Base-by-base conservation (phyloP, 305 asterid genomes). In the Fraxinus velutina region DNA sequence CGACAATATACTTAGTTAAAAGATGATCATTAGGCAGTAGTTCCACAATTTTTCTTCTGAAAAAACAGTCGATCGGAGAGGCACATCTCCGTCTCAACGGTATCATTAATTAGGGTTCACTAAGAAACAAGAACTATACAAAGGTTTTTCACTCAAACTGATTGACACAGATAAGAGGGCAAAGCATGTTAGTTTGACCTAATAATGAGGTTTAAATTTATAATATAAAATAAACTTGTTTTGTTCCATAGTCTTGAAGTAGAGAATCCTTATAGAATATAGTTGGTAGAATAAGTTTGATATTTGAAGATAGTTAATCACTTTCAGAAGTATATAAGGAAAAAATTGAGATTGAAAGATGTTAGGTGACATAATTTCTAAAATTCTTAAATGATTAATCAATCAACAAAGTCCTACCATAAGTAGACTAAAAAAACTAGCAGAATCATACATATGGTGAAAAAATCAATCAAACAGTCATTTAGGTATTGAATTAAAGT, bases 311-410 rank as follows among this genome's bases (percentile, higher is more conserved):
- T 47, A 47, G 57, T 13, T 13, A 13, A 13, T 13, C 57, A 13
- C 6, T 47, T 13, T 13, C 19, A 3, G 0, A 47, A 3, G 4
- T 44, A 47, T 47, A 47, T 3, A 47, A n/a, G 57, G 57, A 47
- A 47, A 13, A 47, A 47, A 24, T 13, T 47, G 6, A 47, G 57
- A 47, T 13, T 13, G 57, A 47, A 47, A 47, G 55, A 47, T 47
- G 52, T 42, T 86, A 81, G 90, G 88, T 81, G 88, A 76, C 34
- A 76, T 83, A 81, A 83, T 78, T 85, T 83, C 71, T 84, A 73
- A 76, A 74, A 73, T 81, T 87, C 83, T 76, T 4, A 12, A 70
- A 70, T 70, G 37, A 30, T 30, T 70, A 12, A 30, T 70, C 75
- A 27, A 70, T 32, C 37, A 52, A 52, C 62, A 52, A 52, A 52